Percentiles rank a stretch among this genome's conserved stretches.
These are phyloP conservation scores for Coemansia sp. DNA, from an alignment of 192 early-diverging fungal genomes.

Conservation along the genomic window DNA sequence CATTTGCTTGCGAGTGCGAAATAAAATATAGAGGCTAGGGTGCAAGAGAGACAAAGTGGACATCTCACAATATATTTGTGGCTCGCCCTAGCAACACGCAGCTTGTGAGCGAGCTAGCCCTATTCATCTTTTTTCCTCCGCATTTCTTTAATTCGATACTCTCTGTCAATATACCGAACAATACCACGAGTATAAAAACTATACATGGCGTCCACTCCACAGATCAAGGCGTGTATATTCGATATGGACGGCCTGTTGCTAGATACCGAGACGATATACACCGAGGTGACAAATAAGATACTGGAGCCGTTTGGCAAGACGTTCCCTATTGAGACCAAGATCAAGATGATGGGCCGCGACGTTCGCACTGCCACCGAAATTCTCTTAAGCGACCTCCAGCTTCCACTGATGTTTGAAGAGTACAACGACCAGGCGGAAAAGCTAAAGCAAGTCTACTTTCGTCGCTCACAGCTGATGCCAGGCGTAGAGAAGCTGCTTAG, in stretches of 20 bases:
- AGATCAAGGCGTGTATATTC: slow-evolving; percentile 70
- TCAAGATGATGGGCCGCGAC: slow-evolving; percentile 73
- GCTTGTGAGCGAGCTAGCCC: not conserved
- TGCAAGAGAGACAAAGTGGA: not conserved
- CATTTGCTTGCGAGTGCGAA: slow-evolving; percentile 9
- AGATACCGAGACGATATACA: slow-evolving; percentile 90
- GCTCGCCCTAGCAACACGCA: not conserved
- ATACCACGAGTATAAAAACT: not conserved
- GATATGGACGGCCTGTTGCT: slow-evolving; percentile 82
- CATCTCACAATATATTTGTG: not conserved
- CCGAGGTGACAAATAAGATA: slow-evolving; percentile 81
- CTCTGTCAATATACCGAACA: not conserved
- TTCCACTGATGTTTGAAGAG: slow-evolving; percentile 79
- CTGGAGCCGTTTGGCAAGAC: slow-evolving; percentile 70
- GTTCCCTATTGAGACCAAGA: slow-evolving; percentile 68
- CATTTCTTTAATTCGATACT: not conserved
- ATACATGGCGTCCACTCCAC: slow-evolving; percentile 17
- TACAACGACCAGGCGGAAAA: slow-evolving; percentile 65
- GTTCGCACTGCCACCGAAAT: slow-evolving; percentile 53
- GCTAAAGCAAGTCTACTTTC: slow-evolving; percentile 60
- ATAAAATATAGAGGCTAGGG: not conserved
- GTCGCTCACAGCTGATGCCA: slow-evolving; percentile 64
- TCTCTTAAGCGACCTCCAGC: slow-evolving; percentile 64
- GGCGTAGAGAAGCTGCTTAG: slow-evolving; percentile 67
- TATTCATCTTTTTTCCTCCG: not conserved